Evolutionary conservation across 805 yeast species (phyloP).

Genomic region (Lipomyces anomalus): DNA sequence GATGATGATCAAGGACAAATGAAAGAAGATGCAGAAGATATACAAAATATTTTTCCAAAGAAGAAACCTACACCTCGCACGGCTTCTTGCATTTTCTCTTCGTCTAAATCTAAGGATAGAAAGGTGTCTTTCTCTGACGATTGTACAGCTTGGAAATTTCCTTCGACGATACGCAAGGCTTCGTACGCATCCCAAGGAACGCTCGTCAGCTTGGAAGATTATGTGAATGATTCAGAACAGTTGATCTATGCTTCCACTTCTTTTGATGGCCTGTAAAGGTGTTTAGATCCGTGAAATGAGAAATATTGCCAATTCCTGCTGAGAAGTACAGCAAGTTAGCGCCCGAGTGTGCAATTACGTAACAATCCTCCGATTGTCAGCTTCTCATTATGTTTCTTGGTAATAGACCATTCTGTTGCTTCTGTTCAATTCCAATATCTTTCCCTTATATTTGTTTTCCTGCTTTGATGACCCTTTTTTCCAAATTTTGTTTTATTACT

Average conservation of each 20-base stretch:
- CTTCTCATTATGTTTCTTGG: too few relatives aligned
- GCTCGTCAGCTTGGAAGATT: background rate
- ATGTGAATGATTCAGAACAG: background rate
- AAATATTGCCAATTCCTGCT: too few relatives aligned
- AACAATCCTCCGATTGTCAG: too few relatives aligned
- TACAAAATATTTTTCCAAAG: background rate
- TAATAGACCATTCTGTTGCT: too few relatives aligned
- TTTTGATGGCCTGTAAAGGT: background rate
- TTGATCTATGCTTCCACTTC: background rate
- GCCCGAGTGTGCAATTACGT: too few relatives aligned
- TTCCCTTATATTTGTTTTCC: background rate
- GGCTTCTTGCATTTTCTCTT: background rate
- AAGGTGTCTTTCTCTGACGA: background rate
- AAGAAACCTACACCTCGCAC: background rate
- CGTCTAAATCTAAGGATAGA: background rate
- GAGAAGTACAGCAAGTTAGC: too few relatives aligned
- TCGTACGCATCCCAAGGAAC: background rate
- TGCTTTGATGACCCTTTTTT: background rate
- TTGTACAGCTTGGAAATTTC: background rate
- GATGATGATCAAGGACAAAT: too few relatives aligned
- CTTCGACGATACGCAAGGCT: background rate
- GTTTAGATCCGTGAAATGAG: too few relatives aligned
- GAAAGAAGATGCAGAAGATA: too few relatives aligned
- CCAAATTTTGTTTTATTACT: background rate
- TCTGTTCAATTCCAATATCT: too few relatives aligned